Evolutionary conservation across 176 grass and related monocot species (phyloP).

Genomic region (Zea mays): Zm-B73-REFERENCE-NAM-5.0 NC_050098.1:218168501-218169000

Average conservation of each 20-base stretch:
- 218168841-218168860: background rate
- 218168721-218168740: background rate
- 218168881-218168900: background rate
- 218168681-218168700: conserved; percentile 32
- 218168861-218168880: background rate
- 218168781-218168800: conserved; percentile 27
- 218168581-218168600: background rate
- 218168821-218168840: conserved; percentile 37
- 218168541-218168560: background rate
- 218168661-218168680: background rate
- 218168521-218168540: too few relatives aligned
- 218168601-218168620: conserved; percentile 42
- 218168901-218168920: background rate
- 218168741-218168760: background rate
- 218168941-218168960: background rate
- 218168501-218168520: too few relatives aligned
- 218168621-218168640: background rate
- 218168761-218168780: background rate
- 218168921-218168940: background rate
- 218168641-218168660: background rate
- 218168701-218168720: background rate
- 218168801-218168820: conserved; percentile 49
- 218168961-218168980: background rate
- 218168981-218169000: background rate
- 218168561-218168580: too few relatives aligned